These are phyloP conservation scores for Groenewaldozyma auringiensis DNA, from an alignment of 1,139 yeast species.

Conservation along the genomic window DNA sequence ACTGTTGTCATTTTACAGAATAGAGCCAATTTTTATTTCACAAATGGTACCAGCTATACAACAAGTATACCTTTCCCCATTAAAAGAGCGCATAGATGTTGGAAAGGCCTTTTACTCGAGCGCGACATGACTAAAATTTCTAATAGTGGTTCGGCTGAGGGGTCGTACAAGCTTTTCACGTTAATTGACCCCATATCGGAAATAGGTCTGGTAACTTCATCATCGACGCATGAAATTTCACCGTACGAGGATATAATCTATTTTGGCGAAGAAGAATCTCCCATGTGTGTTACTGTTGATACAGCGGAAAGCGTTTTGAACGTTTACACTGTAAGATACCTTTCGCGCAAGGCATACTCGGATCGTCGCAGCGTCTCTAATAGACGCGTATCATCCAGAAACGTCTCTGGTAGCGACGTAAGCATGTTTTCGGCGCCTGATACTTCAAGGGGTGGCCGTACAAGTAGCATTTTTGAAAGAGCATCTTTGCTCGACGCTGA, in stretches of 20 bases:
- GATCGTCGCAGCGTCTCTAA: neutral
- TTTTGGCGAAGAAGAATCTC: constrained; percentile 16
- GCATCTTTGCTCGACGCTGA: neutral
- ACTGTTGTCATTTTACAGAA: constrained; percentile 25
- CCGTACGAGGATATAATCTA: constrained; percentile 45
- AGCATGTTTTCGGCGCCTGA: neutral
- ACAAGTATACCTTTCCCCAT: constrained; percentile 60
- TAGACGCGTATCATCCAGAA: neutral
- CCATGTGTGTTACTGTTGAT: constrained; percentile 9
- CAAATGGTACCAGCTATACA: constrained; percentile 49
- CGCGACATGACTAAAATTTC: constrained; percentile 29
- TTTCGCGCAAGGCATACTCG: neutral
- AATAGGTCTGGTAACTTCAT: constrained; percentile 56
- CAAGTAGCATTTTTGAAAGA: neutral
- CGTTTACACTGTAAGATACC: neutral
- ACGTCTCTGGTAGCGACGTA: neutral
- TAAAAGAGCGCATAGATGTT: constrained; percentile 49
- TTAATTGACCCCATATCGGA: constrained; percentile 65
- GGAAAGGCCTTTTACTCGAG: constrained; percentile 58
- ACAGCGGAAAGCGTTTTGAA: neutral
- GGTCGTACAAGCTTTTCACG: constrained; percentile 44
- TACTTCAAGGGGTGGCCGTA: neutral
- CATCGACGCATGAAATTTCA: constrained; percentile 61
- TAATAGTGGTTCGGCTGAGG: neutral
- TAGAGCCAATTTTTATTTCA: constrained; percentile 43